Percentiles rank a stretch among this genome's conserved stretches.
These are phyloP conservation scores for Xylariaceae sp. DNA, from an alignment of 2,329 filamentous ascomycete species.

Conservation along the genomic window DNA sequence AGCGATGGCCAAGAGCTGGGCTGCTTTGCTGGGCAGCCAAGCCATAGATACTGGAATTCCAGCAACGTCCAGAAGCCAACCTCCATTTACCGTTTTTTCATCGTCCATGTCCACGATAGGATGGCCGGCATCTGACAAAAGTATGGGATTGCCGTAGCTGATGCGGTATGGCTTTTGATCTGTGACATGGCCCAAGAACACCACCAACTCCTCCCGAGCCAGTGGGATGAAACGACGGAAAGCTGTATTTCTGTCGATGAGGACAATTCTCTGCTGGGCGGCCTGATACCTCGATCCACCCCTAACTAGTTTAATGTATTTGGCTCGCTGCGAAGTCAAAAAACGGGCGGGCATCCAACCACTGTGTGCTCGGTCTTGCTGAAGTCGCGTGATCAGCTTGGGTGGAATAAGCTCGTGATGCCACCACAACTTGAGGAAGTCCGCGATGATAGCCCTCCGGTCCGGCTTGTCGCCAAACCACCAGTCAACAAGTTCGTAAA, in stretches of 20 bases:
- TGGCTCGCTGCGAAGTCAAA: constrained; percentile 20
- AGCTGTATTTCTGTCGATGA: constrained; percentile 24
- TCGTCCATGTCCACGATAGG: constrained; percentile 20
- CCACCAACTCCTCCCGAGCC: constrained; percentile 20
- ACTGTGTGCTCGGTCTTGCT: constrained; percentile 22
- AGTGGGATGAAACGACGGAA: constrained; percentile 25
- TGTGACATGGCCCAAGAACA: constrained; percentile 27
- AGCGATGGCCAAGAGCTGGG: constrained; percentile 48
- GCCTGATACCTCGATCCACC: constrained; percentile 19
- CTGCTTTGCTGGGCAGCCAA: constrained; percentile 38
- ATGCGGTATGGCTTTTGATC: constrained; percentile 27
- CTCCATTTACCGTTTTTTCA: constrained; percentile 27
- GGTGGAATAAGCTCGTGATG: constrained; percentile 29
- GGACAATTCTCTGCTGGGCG: constrained; percentile 19
- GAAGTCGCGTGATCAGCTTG: constrained; percentile 21
- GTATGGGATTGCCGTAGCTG: constrained; percentile 24
- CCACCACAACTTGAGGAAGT: constrained; percentile 29
- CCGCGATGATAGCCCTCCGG: constrained; percentile 22
- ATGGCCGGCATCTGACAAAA: constrained; percentile 24
- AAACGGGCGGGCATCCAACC: constrained; percentile 29
- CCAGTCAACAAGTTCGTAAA: constrained; percentile 27
- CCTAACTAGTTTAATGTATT: constrained; percentile 26
- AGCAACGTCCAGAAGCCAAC: constrained; percentile 51
- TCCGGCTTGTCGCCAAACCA: constrained; percentile 30
- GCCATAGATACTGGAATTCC: constrained; percentile 49